Percentiles rank a stretch among this genome's conserved stretches.
Evolutionary conservation across 2,329 filamentous ascomycete genomes (phyloP).

Genomic region (Fusarium clavum): DNA sequence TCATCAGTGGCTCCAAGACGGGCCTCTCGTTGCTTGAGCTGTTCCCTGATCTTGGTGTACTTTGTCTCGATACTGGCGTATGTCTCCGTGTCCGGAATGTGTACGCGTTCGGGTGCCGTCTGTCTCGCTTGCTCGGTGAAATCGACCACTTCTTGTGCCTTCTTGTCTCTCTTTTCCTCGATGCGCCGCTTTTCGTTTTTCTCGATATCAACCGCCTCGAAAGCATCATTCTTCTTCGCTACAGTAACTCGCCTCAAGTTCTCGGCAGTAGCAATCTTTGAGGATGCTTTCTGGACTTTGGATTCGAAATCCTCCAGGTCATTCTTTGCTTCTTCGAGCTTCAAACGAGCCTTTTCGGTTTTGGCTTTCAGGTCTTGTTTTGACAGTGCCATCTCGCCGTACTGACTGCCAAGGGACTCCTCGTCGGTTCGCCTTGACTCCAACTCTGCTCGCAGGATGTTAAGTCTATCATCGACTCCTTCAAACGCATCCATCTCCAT

Average conservation of each 20-base stretch:
- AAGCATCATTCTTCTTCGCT: constrained; percentile 70
- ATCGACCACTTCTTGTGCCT: constrained; percentile 61
- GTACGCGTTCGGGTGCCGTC: constrained; percentile 67
- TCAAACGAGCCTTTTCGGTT: constrained; percentile 55
- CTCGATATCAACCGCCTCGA: constrained; percentile 62
- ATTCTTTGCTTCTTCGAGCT: constrained; percentile 49
- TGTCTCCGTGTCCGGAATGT: constrained; percentile 74
- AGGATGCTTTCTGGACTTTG: constrained; percentile 66
- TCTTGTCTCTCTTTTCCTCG: constrained; percentile 60
- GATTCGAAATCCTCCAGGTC: constrained; percentile 57
- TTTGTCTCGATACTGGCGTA: constrained; percentile 65
- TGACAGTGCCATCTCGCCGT: constrained; percentile 62
- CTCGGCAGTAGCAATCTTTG: constrained; percentile 62
- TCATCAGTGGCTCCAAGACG: constrained; percentile 73
- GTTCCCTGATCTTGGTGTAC: constrained; percentile 65
- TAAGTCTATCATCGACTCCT: constrained; percentile 75
- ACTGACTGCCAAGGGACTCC: constrained; percentile 65
- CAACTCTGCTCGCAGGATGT: constrained; percentile 68
- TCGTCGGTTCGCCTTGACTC: constrained; percentile 62
- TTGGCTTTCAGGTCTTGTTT: constrained; percentile 62
- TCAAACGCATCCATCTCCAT: constrained; percentile 74
- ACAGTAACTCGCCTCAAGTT: constrained; percentile 66
- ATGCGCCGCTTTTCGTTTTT: constrained; percentile 59
- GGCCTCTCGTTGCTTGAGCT: constrained; percentile 68
- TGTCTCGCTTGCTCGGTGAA: constrained; percentile 66